phyloP scores from a whole-genome alignment of 225 moss, liverwort and hornwort species.

The Takakia lepidozioides region DNA sequence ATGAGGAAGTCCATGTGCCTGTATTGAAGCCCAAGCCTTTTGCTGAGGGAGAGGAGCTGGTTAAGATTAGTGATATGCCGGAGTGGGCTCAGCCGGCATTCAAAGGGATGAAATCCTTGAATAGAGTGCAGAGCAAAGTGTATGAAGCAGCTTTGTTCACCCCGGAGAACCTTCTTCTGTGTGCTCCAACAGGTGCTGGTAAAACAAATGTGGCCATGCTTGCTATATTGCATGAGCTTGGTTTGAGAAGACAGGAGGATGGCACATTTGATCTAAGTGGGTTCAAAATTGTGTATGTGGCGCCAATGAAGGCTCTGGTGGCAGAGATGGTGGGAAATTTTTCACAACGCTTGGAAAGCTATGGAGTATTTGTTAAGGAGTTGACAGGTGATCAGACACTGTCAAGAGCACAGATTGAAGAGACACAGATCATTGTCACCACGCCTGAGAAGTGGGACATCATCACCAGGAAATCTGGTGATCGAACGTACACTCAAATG shows the following conservation, averaged over 20 bases:
- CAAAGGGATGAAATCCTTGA: conserved; percentile 73
- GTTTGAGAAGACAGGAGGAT: conserved; percentile 63
- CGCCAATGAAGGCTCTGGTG: conserved; percentile 95
- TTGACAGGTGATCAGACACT: conserved; percentile 92
- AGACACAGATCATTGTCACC: conserved; percentile 92
- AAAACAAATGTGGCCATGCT: conserved; percentile 97
- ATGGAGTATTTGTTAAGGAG: conserved; percentile 78
- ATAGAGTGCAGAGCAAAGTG: conserved; percentile 91
- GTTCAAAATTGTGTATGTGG: conserved; percentile 92
- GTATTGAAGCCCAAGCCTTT: conserved; percentile 79
- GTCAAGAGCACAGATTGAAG: conserved; percentile 88
- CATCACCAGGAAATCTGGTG: conserved; percentile 92
- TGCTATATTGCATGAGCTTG: conserved; percentile 80
- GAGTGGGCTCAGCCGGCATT: conserved; percentile 96
- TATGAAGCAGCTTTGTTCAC: conserved; percentile 85
- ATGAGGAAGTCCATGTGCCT: conserved; percentile 95
- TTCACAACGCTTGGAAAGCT: conserved; percentile 71
- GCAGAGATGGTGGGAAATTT: conserved; percentile 94
- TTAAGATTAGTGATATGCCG: conserved; percentile 78
- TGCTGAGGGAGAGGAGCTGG: conserved; percentile 84
- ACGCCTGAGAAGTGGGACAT: conserved; percentile 99
- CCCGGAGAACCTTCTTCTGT: conserved; percentile 72
- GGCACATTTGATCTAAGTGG: conserved; percentile 62
- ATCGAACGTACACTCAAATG: conserved; percentile 92
- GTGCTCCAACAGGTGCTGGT: conserved; percentile 97